Evolutionary conservation across 352 stramenopile species (phyloP).

Genomic region (Pythium graminicola): DNA sequence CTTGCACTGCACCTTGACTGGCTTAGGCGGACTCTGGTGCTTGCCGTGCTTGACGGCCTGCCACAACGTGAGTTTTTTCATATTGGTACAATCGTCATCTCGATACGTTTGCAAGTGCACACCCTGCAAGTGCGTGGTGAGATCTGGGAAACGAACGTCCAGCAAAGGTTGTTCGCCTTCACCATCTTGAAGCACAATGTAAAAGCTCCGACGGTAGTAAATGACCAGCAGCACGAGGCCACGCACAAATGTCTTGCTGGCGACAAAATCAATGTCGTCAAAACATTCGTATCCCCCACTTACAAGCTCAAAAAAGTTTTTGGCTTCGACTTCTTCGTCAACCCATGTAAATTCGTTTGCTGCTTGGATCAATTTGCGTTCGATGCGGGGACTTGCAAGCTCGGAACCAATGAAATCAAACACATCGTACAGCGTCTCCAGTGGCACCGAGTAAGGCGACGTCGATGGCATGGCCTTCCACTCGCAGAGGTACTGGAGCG

Average conservation of each 20-base stretch:
- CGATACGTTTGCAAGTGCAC: conserved; percentile 81
- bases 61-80: conserved; percentile 93
- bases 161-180: conserved; percentile 90
- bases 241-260: conserved; percentile 83
- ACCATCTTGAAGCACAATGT: conserved; percentile 86
- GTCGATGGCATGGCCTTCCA: conserved; percentile 66
- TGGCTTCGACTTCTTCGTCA: conserved; percentile 63
- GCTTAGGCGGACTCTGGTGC: conserved; percentile 57
- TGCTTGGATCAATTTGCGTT: conserved; percentile 83
- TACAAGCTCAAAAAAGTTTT: conserved; percentile 94
- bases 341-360: conserved; percentile 87
- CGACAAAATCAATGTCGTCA: conserved; percentile 78
- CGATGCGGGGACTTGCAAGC: conserved; percentile 71
- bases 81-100: conserved; percentile 73
- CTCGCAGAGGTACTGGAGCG: conserved; percentile 89
- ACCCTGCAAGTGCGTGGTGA: conserved; percentile 85
- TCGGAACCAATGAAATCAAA: conserved; percentile 83
- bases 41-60: conserved; percentile 58
- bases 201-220: conserved; percentile 88
- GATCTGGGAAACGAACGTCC: conserved; percentile 91
- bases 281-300: conserved; percentile 83
- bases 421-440: conserved; percentile 75
- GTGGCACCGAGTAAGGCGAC: conserved; percentile 61
- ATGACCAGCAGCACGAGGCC: conserved; percentile 77
- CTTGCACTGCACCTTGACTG: conserved; percentile 79